Evolutionary conservation across 352 stramenopile species (phyloP), one percentile per base, ranked within the genome.

Genomic region (Globisporangium barbulae): DNA sequence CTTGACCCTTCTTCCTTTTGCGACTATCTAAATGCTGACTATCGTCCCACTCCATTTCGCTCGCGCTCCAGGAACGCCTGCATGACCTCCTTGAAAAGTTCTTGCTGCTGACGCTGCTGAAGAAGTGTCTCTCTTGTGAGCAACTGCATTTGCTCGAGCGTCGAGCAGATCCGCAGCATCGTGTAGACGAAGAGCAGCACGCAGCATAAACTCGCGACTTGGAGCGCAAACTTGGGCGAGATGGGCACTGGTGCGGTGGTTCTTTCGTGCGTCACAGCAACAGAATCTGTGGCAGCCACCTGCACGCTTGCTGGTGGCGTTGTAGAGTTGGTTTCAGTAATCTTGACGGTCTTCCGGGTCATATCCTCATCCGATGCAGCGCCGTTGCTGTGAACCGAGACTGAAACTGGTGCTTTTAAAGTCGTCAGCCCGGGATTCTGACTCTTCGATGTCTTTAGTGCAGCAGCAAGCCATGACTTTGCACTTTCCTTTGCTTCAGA

Each of bases 181-280:
- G 74, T 88, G 68, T 83, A 91, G 59, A 92, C 64, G 63, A 92
- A 88, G 49, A 94, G 47, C 25, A 92, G 42, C 39, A 81, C 59
- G 59, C 84, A 90, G 21, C 87, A 12, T 8, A 89, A 52, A 22
- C 74, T 73, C 10, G 75, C 70, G 13, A 76, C 42, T 57, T 86
- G 79, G 37, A 92, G 64, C 12, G 59, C 59, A 31, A 65, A 61
- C n/a, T 61, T 65, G 45, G 53, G 45, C 12, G 53, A n/a, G 19
- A 52, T 57, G 2, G 39, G 13, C 17, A 59, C 55, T 9, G 30
- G n/a, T 28, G n/a, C 21, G 2, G 7, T 15, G n/a, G 15, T 44
- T 19, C 33, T 39, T 30, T 13, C 30, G 17, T 22, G 13, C n/a
- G 28, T 41, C 2, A 1, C 35, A 39, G 15, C 17, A 35, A 21